Conservation (phyloP, 495 filamentous ascomycete genomes). For the Tuber umbilicatum region DNA sequence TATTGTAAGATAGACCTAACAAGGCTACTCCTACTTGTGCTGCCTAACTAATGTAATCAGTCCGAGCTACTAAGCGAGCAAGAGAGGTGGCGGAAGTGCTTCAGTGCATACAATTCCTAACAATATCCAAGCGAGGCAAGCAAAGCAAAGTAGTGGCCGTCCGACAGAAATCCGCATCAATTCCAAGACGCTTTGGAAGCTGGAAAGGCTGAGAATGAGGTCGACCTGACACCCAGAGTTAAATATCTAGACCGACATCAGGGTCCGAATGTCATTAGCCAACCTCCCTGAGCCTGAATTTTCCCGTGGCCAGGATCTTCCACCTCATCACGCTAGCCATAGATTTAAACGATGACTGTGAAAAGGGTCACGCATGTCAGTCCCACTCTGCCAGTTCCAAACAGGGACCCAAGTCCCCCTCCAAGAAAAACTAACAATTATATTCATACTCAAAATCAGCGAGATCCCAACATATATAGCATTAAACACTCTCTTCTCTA, state of each 20-base stretch:
- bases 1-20: constrained; percentile 32
- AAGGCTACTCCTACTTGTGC: constrained; percentile 32
- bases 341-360: constrained; percentile 36
- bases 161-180: constrained; percentile 22
- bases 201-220: constrained; percentile 33
- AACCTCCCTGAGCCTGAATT: constrained; percentile 31
- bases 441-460: constrained; percentile 36
- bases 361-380: constrained; percentile 7
- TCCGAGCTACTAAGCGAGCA: not conserved
- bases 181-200: constrained; percentile 32
- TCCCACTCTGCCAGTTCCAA: not conserved
- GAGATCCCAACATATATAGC: constrained; percentile 33
- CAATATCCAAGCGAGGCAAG: constrained; percentile 25
- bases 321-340: constrained; percentile 36
- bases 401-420: not conserved
- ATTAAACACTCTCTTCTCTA: constrained; percentile 34
- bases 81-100: not conserved
- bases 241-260: not conserved
- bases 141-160: constrained; percentile 7
- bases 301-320: constrained; percentile 27
- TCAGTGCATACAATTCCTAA: constrained; percentile 21
- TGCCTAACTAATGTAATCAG: constrained; percentile 11
- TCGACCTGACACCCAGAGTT: constrained; percentile 24
- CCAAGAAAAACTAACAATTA: constrained; percentile 21
- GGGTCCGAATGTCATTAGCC: not conserved